phyloP scores from a whole-genome alignment of 75 land plant species.

The Sequoiadendron giganteum region DNA sequence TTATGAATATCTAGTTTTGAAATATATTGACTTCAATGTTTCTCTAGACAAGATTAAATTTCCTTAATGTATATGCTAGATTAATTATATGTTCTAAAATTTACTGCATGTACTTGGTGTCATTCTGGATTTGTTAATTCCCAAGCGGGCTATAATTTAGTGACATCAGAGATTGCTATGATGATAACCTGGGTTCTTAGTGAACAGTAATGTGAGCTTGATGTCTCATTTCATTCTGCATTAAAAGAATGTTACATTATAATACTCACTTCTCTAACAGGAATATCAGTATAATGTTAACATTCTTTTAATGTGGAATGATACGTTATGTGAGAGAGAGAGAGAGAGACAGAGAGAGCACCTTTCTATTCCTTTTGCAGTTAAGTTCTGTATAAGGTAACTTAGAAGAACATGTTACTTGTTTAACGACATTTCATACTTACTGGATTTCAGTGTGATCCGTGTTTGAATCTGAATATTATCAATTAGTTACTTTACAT shows the following conservation, averaged over 20 bases:
- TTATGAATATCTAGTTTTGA: not conserved
- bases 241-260: not conserved
- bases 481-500: conserved; percentile 55
- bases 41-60: not conserved
- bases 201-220: not conserved
- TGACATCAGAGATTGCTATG: not conserved
- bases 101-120: not conserved
- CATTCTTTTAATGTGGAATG: not conserved
- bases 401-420: not conserved
- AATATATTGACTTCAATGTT: not conserved
- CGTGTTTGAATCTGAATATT: conserved; percentile 39
- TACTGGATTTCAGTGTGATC: conserved; percentile 17
- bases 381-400: not conserved
- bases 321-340: too few relatives aligned
- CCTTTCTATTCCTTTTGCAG: not conserved
- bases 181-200: not conserved
- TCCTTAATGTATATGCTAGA: not conserved
- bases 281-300: not conserved
- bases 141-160: not conserved
- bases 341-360: not conserved
- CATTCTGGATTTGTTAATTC: not conserved
- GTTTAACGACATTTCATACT: not conserved
- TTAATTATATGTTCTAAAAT: not conserved
- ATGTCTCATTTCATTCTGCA: not conserved
- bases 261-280: too few relatives aligned